Percentiles rank a stretch among this genome's conserved stretches.
These are phyloP conservation scores for Hypoxylon sp. DNA, from an alignment of 2,329 filamentous ascomycete species.

Conservation along the genomic window DNA sequence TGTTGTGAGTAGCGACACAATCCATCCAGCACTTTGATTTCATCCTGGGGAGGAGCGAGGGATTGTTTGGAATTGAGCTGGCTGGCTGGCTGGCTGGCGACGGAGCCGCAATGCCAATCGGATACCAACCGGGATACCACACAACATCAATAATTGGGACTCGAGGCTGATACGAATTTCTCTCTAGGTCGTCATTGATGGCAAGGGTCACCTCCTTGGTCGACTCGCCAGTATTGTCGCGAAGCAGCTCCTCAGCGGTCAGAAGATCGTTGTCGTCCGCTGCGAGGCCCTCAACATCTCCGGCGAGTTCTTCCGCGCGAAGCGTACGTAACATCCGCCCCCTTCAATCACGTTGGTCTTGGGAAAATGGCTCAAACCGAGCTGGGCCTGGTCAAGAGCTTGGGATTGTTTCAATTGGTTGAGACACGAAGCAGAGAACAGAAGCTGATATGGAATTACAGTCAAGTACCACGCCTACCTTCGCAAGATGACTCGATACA, in stretches of 20 bases:
- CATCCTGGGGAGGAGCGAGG: not conserved
- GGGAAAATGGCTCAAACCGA: constrained; percentile 10
- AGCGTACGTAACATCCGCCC: constrained; percentile 82
- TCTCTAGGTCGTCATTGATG: constrained; percentile 94
- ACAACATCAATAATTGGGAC: constrained; percentile 15
- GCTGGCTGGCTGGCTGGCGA: not conserved
- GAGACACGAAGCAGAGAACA: constrained; percentile 24
- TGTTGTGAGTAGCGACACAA: constrained; percentile 71
- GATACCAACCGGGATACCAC: constrained; percentile 6
- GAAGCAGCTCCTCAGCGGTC: constrained; percentile 98
- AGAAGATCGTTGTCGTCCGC: constrained; percentile 99
- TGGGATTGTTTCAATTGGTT: constrained; percentile 22
- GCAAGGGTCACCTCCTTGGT: constrained; percentile 99
- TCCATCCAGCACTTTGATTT: constrained; percentile 25
- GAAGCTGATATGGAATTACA: constrained; percentile 71
- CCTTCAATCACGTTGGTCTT: constrained; percentile 24
- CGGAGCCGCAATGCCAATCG: not conserved
- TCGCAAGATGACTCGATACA: constrained; percentile 99
- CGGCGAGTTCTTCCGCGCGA: constrained; percentile 99
- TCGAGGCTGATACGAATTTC: constrained; percentile 54
- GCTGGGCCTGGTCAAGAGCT: constrained; percentile 29
- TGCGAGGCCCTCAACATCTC: constrained; percentile 99
- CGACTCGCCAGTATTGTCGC: constrained; percentile 97
- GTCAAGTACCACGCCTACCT: constrained; percentile 99
- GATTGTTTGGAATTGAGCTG: constrained; percentile 15